Percentiles rank a stretch among this genome's conserved stretches.
phyloP scores from a whole-genome alignment of 257 asterid species.

The Gardenia jasminoides region DNA sequence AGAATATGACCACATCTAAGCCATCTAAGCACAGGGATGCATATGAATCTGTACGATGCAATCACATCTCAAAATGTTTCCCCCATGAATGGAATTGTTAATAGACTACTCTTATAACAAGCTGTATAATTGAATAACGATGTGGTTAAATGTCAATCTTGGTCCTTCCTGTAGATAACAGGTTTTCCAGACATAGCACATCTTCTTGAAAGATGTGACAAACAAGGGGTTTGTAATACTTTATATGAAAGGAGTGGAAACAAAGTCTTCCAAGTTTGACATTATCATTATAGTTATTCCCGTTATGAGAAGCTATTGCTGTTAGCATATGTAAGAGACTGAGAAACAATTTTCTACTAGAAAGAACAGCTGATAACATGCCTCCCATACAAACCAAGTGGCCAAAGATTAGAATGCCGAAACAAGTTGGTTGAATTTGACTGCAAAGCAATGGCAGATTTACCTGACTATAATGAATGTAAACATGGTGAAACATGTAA shows the following conservation, averaged over 20 bases:
- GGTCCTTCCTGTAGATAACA: neutral
- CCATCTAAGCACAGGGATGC: neutral
- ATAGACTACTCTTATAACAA: neutral
- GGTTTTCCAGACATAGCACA: neutral
- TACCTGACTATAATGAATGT: slow-evolving; percentile 78
- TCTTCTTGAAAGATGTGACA: neutral
- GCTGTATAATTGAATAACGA: neutral
- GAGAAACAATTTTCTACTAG: neutral
- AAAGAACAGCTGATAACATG: neutral
- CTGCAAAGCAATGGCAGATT: slow-evolving; percentile 7
- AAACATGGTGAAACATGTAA: slow-evolving; percentile 81
- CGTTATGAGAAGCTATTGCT: neutral
- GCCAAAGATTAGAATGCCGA: neutral
- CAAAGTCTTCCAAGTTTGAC: neutral
- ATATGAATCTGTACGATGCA: neutral
- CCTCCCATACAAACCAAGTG: neutral
- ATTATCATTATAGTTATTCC: neutral
- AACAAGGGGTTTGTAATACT: neutral
- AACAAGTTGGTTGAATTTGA: neutral
- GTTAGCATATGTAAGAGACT: neutral
- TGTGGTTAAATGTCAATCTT: neutral
- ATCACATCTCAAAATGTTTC: neutral
- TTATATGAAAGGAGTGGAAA: neutral
- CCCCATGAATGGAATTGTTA: neutral
- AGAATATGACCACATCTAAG: neutral